Conservation (phyloP, 768 basidiomycete genomes). For the Pilatotrama ljubarskyi region DNA sequence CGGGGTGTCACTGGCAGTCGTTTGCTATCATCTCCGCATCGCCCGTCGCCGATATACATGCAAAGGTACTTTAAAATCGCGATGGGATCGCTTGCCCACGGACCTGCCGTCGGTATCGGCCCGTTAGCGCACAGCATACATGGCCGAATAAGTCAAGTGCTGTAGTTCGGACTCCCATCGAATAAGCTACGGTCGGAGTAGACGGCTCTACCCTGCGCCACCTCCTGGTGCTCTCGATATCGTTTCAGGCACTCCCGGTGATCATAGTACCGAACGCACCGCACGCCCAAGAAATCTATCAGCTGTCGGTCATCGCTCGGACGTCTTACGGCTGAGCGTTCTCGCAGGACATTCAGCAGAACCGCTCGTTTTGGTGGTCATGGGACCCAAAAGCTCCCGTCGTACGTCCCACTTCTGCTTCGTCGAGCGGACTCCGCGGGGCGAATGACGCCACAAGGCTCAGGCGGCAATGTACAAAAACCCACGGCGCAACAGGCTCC, state of each 20-base stretch:
- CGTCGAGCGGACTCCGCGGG: not conserved
- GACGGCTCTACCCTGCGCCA: not conserved
- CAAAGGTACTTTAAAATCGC: not conserved
- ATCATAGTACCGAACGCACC: not conserved
- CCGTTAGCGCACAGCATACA: not conserved
- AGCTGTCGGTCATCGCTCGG: not conserved
- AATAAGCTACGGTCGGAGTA: not conserved
- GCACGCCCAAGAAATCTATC: not conserved
- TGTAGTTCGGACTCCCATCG: conserved; percentile 14
- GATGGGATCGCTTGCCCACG: not conserved
- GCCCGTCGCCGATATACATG: not conserved
- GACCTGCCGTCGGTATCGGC: not conserved
- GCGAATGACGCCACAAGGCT: conserved; percentile 8
- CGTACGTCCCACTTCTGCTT: conserved; percentile 5
- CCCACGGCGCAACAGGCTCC: not conserved
- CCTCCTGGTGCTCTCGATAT: not conserved
- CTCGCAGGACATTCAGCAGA: conserved; percentile 3
- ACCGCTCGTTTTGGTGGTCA: conserved; percentile 2
- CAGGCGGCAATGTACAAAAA: conserved; percentile 4
- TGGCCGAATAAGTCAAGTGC: conserved; percentile 13
- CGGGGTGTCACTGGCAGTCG: not conserved
- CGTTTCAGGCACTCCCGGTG: not conserved
- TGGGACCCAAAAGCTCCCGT: conserved; percentile 12
- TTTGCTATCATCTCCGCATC: not conserved
- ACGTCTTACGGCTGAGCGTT: not conserved